Evolutionary conservation across 768 basidiomycete genomes (phyloP).

Genomic region (Tubosaeta brunneosetosa): DNA sequence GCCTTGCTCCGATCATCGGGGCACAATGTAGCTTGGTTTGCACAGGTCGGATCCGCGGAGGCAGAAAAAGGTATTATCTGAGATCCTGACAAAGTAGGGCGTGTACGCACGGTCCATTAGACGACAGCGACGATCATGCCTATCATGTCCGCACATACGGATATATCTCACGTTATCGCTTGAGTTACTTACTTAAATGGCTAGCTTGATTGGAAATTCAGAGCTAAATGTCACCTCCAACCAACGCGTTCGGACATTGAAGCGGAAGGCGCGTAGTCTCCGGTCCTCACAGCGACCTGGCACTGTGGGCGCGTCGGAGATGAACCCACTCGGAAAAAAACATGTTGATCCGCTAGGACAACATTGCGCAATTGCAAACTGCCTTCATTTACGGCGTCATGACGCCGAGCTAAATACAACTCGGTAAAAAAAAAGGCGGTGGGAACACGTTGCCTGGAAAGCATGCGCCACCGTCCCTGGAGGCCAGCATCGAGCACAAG

Average conservation of each 20-base stretch:
- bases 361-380: neutral
- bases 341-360: neutral
- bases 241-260: no score
- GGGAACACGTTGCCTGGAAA: neutral
- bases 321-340: neutral
- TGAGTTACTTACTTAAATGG: neutral
- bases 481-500: no score
- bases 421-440: neutral
- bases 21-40: neutral
- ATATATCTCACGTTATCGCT: neutral
- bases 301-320: neutral
- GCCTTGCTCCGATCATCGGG: neutral
- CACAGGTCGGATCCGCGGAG: slow-evolving; percentile 25
- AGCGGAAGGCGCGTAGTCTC: no score
- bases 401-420: neutral
- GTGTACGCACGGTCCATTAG: slow-evolving; percentile 13
- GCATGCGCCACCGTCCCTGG: neutral
- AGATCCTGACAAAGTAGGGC: slow-evolving; percentile 12
- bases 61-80: slow-evolving; percentile 17
- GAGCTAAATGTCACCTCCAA: neutral
- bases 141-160: slow-evolving; percentile 2
- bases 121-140: slow-evolving; percentile 21
- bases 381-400: neutral
- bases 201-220: neutral
- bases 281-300: no score